Evolutionary conservation across 1,139 yeast species (phyloP), one percentile per base, ranked within the genome.

Genomic region (Geotrichum bryndzae): DNA sequence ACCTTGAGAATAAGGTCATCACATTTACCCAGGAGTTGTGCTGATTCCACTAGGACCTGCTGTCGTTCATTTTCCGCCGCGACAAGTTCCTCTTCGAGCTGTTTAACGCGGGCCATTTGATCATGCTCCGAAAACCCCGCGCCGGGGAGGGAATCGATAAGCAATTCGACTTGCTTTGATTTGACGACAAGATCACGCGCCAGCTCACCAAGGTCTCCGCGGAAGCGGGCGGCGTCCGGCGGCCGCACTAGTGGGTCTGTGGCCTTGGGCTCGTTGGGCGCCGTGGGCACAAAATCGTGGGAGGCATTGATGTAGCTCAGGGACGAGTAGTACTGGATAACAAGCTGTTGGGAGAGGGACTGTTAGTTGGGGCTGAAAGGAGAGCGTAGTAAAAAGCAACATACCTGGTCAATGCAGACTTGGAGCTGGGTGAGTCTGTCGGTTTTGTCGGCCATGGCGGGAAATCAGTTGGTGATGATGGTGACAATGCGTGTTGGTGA

Each of bases 371-470:
- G 65, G 54, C 7, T 46, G 38, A 22, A 27, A 33, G 48, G 18
- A 18, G 18, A 18, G 18, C 18, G 18, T 18, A 18, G 18, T 18
- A 18, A 18, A n/a, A 33, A 25, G 15, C 15, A n/a, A 70, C 74
- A 15, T 71, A 73, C 76, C 69, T 88, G 97, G 75, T 94, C 99
- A 56, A 94, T 78, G 68, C 98, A 91, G 55, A 89, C 83, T 72
- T 94, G 99, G 46, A 94, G 82, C 73, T 94, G 99, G 1, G 98
- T 91, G 51, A 94, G 79, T 70, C 98, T 79, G 75, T 94, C 99
- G 0, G 96, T 63, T 54, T 50, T 38, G 13, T 54, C 57, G 7
- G n/a, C 38, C 57, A 54, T 54, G 18, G 29, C 13, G 29, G 22
- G n/a, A n/a, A 18, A 15, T 41, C n/a, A 35, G 41, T 35, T 35